Evolutionary conservation across 345 rosid genomes (phyloP).

Genomic region (Eucalyptus cloeziana): DNA sequence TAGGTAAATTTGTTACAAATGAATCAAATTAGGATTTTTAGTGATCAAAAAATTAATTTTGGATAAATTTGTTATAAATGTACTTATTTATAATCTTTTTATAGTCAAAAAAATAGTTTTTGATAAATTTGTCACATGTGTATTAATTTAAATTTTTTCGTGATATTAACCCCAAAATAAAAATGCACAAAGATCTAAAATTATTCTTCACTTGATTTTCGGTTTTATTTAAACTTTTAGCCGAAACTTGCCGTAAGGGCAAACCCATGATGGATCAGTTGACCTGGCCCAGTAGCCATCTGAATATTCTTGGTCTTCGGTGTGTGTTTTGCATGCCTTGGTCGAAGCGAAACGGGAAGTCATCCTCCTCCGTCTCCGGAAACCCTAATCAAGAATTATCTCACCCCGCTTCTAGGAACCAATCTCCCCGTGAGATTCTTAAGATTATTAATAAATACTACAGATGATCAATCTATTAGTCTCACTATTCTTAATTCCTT

Average conservation of each 20-base stretch:
- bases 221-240: background rate
- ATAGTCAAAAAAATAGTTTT: accelerated
- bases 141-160: accelerated
- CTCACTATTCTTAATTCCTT: background rate
- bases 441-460: background rate
- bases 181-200: background rate
- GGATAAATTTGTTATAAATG: no score
- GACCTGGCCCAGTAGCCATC: background rate
- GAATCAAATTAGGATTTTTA: no score
- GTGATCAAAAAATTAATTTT: no score
- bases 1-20: no score
- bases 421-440: background rate
- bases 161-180: background rate
- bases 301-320: background rate
- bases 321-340: background rate
- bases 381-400: background rate
- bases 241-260: background rate
- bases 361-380: background rate
- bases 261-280: background rate
- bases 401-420: background rate
- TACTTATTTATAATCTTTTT: accelerated
- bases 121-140: accelerated
- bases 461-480: background rate
- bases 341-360: background rate
- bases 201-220: background rate